These are phyloP conservation scores for Penicillium olsonii DNA, from an alignment of 2,329 filamentous ascomycete genomes.

Conservation along the genomic window DNA sequence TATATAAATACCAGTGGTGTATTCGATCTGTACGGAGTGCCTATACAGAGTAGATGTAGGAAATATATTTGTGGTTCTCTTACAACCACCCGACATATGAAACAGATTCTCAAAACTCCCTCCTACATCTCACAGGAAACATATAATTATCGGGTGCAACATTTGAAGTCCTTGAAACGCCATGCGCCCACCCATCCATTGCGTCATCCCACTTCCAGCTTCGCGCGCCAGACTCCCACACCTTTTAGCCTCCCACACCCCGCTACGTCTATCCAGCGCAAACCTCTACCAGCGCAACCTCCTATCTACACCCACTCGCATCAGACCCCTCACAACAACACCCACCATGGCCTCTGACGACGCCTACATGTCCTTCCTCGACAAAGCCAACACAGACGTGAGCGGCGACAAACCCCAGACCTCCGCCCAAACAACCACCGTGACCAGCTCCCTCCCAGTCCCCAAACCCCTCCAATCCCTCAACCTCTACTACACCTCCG, in stretches of 20 bases:
- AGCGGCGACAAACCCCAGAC: conserved; percentile 29
- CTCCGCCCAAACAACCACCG: conserved; percentile 35
- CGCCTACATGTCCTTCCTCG: conserved; percentile 79
- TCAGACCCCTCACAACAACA: conserved; percentile 15
- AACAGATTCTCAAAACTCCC: too few relatives aligned
- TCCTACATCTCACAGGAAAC: too few relatives aligned
- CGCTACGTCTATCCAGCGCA: not conserved
- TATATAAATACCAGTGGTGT: too few relatives aligned
- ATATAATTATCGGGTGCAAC: too few relatives aligned
- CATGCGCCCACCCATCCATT: conserved; percentile 22
- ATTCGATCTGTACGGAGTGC: too few relatives aligned
- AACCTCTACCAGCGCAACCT: not conserved
- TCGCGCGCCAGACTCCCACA: not conserved
- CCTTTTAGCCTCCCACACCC: not conserved
- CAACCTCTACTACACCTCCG: conserved; percentile 71
- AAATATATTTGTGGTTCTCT: too few relatives aligned
- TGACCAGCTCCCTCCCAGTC: conserved; percentile 55
- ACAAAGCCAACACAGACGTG: conserved; percentile 78
- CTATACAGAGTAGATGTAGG: too few relatives aligned
- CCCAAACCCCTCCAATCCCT: conserved; percentile 60
- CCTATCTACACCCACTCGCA: conserved; percentile 3
- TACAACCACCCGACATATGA: too few relatives aligned
- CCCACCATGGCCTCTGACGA: conserved; percentile 64
- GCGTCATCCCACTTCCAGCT: conserved; percentile 24
- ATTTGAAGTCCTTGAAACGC: conserved; percentile 3